Evolutionary conservation across 192 early-diverging fungal genomes (phyloP).

Genomic region (Rhizoclosmatium globosum): DNA sequence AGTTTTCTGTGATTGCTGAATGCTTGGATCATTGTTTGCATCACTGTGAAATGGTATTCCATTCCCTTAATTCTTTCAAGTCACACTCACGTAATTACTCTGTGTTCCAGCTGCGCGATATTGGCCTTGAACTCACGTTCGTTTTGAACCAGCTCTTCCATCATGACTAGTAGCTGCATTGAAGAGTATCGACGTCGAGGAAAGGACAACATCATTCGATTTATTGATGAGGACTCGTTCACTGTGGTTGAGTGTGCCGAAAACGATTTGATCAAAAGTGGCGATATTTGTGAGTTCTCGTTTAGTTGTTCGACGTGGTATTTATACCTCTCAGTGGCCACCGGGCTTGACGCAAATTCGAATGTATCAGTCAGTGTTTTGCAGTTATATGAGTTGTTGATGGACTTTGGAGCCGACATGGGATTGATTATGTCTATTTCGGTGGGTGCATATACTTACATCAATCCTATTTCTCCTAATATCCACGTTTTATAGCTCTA

Average conservation of each 20-base stretch:
- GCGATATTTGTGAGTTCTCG: conserved; percentile 2
- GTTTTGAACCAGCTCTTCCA: conserved; percentile 83
- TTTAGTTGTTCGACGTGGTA: not conserved
- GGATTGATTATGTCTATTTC: conserved; percentile 72
- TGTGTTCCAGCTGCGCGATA: conserved; percentile 73
- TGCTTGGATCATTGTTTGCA: conserved; percentile 81
- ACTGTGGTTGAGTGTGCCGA: conserved; percentile 21
- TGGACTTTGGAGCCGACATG: conserved; percentile 77
- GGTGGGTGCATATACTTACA: conserved; percentile 45
- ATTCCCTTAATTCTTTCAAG: conserved; percentile 8
- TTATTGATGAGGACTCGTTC: conserved; percentile 76
- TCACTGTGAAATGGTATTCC: conserved; percentile 75
- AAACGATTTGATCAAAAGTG: conserved; percentile 1
- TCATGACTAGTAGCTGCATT: conserved; percentile 78
- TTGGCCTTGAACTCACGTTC: conserved; percentile 86
- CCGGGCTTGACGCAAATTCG: not conserved
- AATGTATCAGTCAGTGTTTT: conserved; percentile 69
- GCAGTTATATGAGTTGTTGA: conserved; percentile 71
- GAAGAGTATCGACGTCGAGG: conserved; percentile 71
- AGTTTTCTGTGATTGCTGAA: conserved; percentile 83
- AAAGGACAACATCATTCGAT: conserved; percentile 68
- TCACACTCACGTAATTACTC: not conserved
- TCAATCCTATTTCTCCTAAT: not conserved
- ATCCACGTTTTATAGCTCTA: conserved; percentile 61
- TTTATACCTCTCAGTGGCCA: not conserved